Conservation (phyloP, 371 early-diverging fungal species). For the Mucor velutinosus region DNA sequence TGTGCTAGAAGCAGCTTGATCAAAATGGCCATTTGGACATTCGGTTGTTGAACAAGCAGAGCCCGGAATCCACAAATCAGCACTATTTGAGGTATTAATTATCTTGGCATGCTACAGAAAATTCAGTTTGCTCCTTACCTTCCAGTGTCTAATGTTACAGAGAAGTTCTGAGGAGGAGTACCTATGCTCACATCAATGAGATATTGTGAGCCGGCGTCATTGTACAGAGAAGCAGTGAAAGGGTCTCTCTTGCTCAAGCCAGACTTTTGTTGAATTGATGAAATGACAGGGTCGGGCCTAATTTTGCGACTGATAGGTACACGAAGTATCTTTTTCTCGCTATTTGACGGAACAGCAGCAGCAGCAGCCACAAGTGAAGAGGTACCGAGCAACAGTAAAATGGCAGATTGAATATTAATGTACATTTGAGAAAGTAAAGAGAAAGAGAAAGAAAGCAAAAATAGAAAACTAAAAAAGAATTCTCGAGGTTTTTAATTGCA, state of each 20-base stretch:
- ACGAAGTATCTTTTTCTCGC: conserved; percentile 5
- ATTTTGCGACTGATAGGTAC: conserved; percentile 13
- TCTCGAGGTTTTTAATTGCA: not conserved
- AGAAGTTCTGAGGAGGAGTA: conserved; percentile 43
- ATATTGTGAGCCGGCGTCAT: conserved; percentile 43
- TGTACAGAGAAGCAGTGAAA: conserved; percentile 29
- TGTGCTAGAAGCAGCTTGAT: conserved; percentile 26
- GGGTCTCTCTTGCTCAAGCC: conserved; percentile 15
- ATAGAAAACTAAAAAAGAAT: not conserved
- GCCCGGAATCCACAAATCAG: conserved; percentile 52
- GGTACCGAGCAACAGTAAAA: conserved; percentile 1
- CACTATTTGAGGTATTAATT: conserved; percentile 25
- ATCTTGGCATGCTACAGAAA: conserved; percentile 4
- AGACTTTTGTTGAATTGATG: conserved; percentile 13
- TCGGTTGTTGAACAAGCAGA: conserved; percentile 32
- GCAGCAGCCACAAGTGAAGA: not conserved
- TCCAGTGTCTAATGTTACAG: conserved; percentile 51
- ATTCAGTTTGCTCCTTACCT: conserved; percentile 24
- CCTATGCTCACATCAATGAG: conserved; percentile 40
- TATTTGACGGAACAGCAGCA: not conserved
- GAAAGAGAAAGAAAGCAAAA: conserved; percentile 4
- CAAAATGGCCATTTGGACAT: conserved; percentile 42
- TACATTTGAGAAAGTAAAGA: not conserved
- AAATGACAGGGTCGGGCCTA: conserved; percentile 17
- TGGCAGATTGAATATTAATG: conserved; percentile 11